These are phyloP conservation scores for Tolypocladium sp. DNA, from an alignment of 2,329 filamentous ascomycete species.

Conservation along the genomic window DNA sequence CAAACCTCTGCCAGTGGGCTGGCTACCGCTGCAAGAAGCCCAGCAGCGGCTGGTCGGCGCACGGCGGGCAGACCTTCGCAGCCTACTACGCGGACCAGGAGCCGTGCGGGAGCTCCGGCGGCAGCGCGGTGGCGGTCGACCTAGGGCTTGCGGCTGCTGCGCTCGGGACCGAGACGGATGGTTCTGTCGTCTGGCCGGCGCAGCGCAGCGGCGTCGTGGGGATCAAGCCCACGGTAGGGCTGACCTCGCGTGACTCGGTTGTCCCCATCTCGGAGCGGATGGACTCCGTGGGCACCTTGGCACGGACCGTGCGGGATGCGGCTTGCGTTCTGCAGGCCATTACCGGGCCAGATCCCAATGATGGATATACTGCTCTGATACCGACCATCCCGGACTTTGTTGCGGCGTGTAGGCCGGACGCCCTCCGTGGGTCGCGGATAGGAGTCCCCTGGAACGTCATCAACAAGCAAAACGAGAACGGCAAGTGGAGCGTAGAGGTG, in stretches of 20 bases:
- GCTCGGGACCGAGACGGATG: slow-evolving; percentile 46
- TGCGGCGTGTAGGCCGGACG: slow-evolving; percentile 42
- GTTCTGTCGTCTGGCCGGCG: slow-evolving; percentile 23
- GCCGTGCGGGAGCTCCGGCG: slow-evolving; percentile 51
- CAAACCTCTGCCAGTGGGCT: slow-evolving; percentile 55
- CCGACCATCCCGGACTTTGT: slow-evolving; percentile 47
- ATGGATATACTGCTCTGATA: slow-evolving; percentile 46
- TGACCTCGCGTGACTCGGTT: slow-evolving; percentile 21
- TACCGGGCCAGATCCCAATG: slow-evolving; percentile 46
- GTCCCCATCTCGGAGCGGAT: slow-evolving; percentile 54
- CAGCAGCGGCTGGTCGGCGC: slow-evolving; percentile 55
- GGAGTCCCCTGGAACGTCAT: slow-evolving; percentile 55
- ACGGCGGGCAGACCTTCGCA: slow-evolving; percentile 51
- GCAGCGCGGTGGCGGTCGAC: slow-evolving; percentile 49
- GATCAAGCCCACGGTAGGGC: not conserved
- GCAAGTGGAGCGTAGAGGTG: slow-evolving; percentile 15
- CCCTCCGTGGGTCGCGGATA: slow-evolving; percentile 48
- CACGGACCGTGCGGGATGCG: slow-evolving; percentile 53
- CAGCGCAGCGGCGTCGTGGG: not conserved
- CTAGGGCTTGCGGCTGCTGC: slow-evolving; percentile 50
- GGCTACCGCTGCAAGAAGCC: slow-evolving; percentile 45
- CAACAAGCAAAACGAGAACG: slow-evolving; percentile 12
- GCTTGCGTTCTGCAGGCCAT: slow-evolving; percentile 52
- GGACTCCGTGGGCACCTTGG: slow-evolving; percentile 55
- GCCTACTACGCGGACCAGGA: slow-evolving; percentile 54